Base-by-base conservation (phyloP, 352 stramenopile genomes). In the Vaucheria bursata region DNA sequence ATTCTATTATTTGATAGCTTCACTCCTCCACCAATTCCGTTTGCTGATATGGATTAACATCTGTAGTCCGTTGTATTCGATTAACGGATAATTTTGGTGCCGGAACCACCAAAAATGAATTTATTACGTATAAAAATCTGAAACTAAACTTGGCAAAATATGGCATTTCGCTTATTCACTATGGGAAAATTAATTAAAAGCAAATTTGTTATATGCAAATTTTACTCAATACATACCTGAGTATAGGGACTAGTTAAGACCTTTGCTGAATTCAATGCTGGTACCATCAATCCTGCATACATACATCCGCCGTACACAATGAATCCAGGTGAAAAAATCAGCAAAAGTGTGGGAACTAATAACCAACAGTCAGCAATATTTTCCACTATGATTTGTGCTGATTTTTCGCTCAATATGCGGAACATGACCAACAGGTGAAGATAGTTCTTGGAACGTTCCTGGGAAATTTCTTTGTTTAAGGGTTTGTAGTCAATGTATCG, bases 291-390 rank as follows among this genome's bases (percentile, higher is more conserved):
- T n/a, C 77, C 77, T 52, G 71, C 71, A 29, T 79, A 82, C 6
- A 82, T 7, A 49, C 77, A 82, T 31, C 49, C 77, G 5, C 59
- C 39, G 6, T 39, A 38, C 50, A 74, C 37, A 0, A 79, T 50
- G 37, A 79, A 82, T 1, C 34, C 37, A 12, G 77, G 77, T 49
- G 59, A 75, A n/a, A 82, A 79, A 37, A 79, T 38, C n/a, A 79
- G 77, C 36, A 79, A 29, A 34, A 37, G 71, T 34, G 36, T 35
- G 7, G 77, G 77, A 37, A 82, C 5, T 1, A 82, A 73, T 66
- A 79, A 70, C 77, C 77, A 82, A 73, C 77, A 79, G 37, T 82
- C 77, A 0, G 77, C 49, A 1, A 82, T 67, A 25, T 82, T 82
- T 31, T 74, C 53, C 18, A 39, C 71, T 38, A 82, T 34, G 40